Base-by-base conservation (phyloP, 306 rosid species). In the Cicer cuneatum region DNA sequence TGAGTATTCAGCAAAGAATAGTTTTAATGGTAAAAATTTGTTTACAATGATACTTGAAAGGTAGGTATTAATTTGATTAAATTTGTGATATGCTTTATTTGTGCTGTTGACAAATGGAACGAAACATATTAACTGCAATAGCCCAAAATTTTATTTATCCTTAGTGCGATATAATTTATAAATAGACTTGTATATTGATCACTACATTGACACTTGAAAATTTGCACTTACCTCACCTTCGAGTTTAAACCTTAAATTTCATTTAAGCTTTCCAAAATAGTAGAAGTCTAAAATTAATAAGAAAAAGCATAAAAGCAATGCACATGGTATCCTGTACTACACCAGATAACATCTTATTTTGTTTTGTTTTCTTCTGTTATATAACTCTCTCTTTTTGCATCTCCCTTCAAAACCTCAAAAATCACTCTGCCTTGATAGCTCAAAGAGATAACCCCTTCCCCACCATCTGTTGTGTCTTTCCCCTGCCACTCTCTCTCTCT, bases 51-150 rank as follows among this genome's bases (percentile, higher is more conserved):
- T 52, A 14, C 68, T 1, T 62, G 3, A 62, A 60, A 14, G 8
- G 33, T 65, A 13, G 37, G 24, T 65, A 65, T 15, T 65, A 10
- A 42, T 65, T 69, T 52, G 61, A 53, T 53, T 70, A 37, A 15
- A 11, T 38, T 53, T 10, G 48, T 47, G 37, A 10, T 37, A 29
- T 66, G 54, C 54, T 18, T 8, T 45, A 46, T 24, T 46, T 33
- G 13, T 29, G 6, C 37, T 37, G 18, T 33, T 16, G 14, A 5
- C 45, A 9, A 21, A 47, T 67, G 29, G 58, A 45, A 7, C 21
- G 72, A 66, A 45, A 66, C 41, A 21, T 43, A 12, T 45, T 45
- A 21, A 43, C 12, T 66, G 4, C 8, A 12, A 19, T 66, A 45
- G 1, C 46, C 41, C 39, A 24, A 42, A 15, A 37, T 6, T 29